Evolutionary conservation across 2,329 filamentous ascomycete genomes (phyloP).

Genomic region (Magnaporthiopsis incrustans): DNA sequence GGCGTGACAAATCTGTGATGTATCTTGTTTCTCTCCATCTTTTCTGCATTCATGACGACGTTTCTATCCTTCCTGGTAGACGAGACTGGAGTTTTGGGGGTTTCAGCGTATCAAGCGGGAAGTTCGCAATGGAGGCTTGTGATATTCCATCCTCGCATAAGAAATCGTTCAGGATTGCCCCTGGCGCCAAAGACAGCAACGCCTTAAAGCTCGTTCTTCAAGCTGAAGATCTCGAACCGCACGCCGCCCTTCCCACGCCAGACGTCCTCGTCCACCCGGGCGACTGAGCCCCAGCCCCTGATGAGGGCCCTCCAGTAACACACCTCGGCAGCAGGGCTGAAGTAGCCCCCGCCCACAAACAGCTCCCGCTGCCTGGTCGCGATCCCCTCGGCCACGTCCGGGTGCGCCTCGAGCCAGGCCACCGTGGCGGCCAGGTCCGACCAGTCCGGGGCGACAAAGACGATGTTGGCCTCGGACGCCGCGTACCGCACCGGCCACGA

Average conservation of each 20-base stretch:
- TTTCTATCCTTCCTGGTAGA: neutral
- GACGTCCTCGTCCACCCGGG: constrained; percentile 24
- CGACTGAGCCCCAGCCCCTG: constrained; percentile 37
- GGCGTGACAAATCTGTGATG: constrained; percentile 52
- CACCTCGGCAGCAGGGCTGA: constrained; percentile 40
- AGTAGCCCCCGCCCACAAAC: constrained; percentile 34
- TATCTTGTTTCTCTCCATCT: neutral
- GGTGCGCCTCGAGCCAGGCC: constrained; percentile 35
- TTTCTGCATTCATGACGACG: neutral
- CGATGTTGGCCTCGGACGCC: constrained; percentile 32
- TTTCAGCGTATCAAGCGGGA: neutral
- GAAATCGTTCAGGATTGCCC: neutral
- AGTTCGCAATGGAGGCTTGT: neutral
- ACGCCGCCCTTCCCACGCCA: constrained; percentile 26
- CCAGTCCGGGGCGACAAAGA: constrained; percentile 45
- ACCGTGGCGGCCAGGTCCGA: constrained; percentile 39
- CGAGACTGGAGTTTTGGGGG: neutral
- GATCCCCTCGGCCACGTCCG: constrained; percentile 35
- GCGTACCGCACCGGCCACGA: constrained; percentile 31
- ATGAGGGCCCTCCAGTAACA: constrained; percentile 46
- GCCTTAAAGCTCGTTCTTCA: constrained; percentile 17
- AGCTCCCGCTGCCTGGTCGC: constrained; percentile 36
- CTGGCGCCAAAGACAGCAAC: neutral
- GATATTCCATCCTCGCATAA: neutral
- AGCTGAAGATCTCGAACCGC: constrained; percentile 31